phyloP scores from a whole-genome alignment of 2,329 filamentous ascomycete genomes.

The Tolypocladium ovalisporum region DNA sequence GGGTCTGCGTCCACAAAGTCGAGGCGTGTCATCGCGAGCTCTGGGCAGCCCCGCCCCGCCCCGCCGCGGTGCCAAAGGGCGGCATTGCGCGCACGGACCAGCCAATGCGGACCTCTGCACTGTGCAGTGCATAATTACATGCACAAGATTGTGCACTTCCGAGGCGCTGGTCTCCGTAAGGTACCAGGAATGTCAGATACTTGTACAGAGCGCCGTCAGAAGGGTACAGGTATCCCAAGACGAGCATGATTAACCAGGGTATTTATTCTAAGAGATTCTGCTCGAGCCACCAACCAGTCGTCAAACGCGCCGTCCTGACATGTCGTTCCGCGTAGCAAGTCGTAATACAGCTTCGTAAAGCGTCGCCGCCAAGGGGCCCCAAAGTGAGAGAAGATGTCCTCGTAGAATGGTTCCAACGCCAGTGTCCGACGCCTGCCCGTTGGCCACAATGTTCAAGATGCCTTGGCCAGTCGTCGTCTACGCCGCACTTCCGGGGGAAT shows the following conservation, averaged over 20 bases:
- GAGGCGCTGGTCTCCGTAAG: too few relatives aligned
- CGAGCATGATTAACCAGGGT: too few relatives aligned
- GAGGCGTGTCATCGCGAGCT: not conserved
- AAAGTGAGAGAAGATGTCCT: not conserved
- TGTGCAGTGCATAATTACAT: not conserved
- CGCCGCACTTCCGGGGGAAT: not conserved
- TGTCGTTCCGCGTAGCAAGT: not conserved
- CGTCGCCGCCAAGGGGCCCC: not conserved
- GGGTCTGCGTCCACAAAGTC: not conserved
- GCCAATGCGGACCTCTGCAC: not conserved
- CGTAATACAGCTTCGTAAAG: not conserved
- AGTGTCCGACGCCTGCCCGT: not conserved
- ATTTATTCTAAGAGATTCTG: too few relatives aligned
- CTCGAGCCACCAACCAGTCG: not conserved
- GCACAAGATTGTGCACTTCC: not conserved
- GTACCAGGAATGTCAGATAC: too few relatives aligned
- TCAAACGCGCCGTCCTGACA: not conserved
- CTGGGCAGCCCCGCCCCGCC: too few relatives aligned
- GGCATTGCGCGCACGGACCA: slow-evolving; percentile 2
- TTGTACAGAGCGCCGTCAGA: too few relatives aligned
- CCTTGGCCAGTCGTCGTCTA: not conserved
- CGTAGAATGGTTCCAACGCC: not conserved
- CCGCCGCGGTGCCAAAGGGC: not conserved
- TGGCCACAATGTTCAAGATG: not conserved
- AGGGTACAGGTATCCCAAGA: too few relatives aligned